A percentile compares a stretch with the other conserved stretches of the same genome.
These are phyloP conservation scores for Beauveria scarabaeidicola DNA, from an alignment of 2,329 filamentous ascomycete genomes.

Conservation along the genomic window DNA sequence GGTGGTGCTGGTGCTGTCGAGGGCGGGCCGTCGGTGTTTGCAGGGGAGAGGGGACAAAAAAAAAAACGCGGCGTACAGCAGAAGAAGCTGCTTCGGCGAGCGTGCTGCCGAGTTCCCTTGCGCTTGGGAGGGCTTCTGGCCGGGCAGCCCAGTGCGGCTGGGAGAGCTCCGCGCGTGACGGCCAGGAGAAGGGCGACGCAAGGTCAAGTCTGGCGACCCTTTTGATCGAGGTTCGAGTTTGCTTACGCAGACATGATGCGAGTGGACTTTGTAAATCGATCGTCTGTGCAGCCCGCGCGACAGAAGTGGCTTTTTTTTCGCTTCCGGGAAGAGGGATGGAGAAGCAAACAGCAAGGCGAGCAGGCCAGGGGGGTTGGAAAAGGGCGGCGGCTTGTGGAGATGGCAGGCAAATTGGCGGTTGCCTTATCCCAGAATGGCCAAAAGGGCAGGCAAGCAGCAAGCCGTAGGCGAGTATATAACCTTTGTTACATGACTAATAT, in stretches of 20 bases:
- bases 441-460: neutral
- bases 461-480: neutral
- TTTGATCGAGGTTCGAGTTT: neutral
- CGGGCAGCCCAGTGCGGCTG: conserved; percentile 2
- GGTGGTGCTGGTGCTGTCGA: neutral
- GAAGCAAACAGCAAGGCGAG: neutral
- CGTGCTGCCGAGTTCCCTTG: neutral
- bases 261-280: neutral
- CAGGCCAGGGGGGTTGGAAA: neutral
- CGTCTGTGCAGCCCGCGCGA: conserved; percentile 5
- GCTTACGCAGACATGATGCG: neutral
- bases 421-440: neutral
- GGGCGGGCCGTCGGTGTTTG: neutral
- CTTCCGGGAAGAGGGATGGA: neutral
- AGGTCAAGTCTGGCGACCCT: neutral
- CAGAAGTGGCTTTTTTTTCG: neutral
- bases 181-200: conserved; percentile 6
- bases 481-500: no score
- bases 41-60: no score
- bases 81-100: neutral
- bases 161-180: conserved; percentile 8
- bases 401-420: neutral
- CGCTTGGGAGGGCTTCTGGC: neutral
- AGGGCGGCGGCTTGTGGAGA: neutral
- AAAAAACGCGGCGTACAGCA: neutral